These are phyloP conservation scores for Pestalotiopsis sp. DNA, from an alignment of 2,329 filamentous ascomycete species.

Conservation along the genomic window DNA sequence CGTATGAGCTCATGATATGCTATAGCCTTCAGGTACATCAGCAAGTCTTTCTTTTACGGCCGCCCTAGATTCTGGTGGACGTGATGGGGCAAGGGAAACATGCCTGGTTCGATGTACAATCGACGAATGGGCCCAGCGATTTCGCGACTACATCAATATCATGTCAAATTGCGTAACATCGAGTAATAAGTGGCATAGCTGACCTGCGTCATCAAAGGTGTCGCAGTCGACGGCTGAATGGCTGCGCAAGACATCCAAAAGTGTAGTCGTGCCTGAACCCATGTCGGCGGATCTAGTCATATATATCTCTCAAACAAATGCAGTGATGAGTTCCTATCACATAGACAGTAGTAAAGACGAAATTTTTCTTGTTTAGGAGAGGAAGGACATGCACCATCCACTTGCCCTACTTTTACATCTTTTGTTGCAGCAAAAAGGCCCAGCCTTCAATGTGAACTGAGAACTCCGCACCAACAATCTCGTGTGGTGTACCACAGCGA, in stretches of 20 bases:
- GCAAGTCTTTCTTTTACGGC: background rate
- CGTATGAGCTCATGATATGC: constrained; percentile 48
- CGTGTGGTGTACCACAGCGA: background rate
- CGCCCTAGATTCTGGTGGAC: background rate
- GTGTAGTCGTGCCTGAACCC: constrained; percentile 24
- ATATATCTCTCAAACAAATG: background rate
- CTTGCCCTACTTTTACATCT: no score
- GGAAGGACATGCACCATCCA: background rate
- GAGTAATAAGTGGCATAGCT: background rate
- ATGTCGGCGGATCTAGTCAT: constrained; percentile 13
- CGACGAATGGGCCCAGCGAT: constrained; percentile 49
- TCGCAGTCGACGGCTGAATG: constrained; percentile 54
- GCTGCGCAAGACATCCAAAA: constrained; percentile 46
- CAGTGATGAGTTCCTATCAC: no score
- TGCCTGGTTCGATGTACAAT: constrained; percentile 59
- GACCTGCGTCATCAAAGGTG: constrained; percentile 51
- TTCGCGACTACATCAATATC: constrained; percentile 39
- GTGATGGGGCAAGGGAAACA: background rate
- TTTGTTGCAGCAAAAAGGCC: no score
- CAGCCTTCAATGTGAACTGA: background rate
- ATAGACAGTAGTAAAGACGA: background rate
- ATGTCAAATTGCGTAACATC: background rate
- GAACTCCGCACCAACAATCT: background rate
- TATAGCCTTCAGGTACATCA: constrained; percentile 43
- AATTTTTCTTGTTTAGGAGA: background rate